Percentiles rank a stretch among this genome's conserved stretches.
Conservation (phyloP, 2,329 filamentous ascomycete genomes). For the Thelonectria discophora region DNA sequence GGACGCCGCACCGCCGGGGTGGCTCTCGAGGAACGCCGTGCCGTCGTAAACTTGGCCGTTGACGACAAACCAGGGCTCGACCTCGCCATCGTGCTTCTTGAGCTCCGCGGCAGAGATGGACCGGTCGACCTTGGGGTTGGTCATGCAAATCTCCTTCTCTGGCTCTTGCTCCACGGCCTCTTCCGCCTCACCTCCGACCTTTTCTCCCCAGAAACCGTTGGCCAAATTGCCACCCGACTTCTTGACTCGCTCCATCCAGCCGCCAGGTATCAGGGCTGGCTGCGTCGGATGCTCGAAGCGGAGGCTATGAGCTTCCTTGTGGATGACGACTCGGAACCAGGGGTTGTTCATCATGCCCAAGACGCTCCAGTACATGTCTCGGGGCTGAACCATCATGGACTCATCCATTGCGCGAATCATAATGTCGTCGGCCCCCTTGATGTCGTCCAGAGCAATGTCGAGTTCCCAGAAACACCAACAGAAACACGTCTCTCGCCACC, state of each 20-base stretch:
- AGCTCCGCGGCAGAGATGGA: constrained; percentile 77
- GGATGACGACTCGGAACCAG: constrained; percentile 86
- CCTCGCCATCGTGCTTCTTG: constrained; percentile 69
- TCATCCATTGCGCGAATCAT: constrained; percentile 92
- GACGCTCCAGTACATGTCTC: constrained; percentile 96
- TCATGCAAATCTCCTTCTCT: constrained; percentile 78
- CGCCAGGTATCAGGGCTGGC: constrained; percentile 77
- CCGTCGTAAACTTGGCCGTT: constrained; percentile 91
- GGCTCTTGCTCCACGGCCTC: constrained; percentile 55
- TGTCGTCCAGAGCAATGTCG: constrained; percentile 68
- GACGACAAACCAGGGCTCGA: constrained; percentile 85
- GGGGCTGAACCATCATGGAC: constrained; percentile 82
- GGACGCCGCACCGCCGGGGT: constrained; percentile 87
- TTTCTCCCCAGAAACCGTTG: constrained; percentile 88
- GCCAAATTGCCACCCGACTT: constrained; percentile 80
- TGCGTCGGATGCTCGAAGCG: constrained; percentile 91
- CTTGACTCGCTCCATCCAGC: constrained; percentile 95
- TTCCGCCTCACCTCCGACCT: constrained; percentile 61
- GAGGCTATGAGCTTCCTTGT: constrained; percentile 67
- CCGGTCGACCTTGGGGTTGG: constrained; percentile 69
- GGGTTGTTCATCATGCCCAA: constrained; percentile 98
- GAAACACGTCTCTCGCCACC: constrained; percentile 82
- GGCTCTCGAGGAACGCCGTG: constrained; percentile 78
- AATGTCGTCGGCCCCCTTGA: constrained; percentile 74
- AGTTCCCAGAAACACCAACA: constrained; percentile 95